Percentiles rank a stretch among this genome's conserved stretches.
Evolutionary conservation across 1,284 basidiomycete genomes (phyloP).

Genomic region (Rhodotorula sp.): DNA sequence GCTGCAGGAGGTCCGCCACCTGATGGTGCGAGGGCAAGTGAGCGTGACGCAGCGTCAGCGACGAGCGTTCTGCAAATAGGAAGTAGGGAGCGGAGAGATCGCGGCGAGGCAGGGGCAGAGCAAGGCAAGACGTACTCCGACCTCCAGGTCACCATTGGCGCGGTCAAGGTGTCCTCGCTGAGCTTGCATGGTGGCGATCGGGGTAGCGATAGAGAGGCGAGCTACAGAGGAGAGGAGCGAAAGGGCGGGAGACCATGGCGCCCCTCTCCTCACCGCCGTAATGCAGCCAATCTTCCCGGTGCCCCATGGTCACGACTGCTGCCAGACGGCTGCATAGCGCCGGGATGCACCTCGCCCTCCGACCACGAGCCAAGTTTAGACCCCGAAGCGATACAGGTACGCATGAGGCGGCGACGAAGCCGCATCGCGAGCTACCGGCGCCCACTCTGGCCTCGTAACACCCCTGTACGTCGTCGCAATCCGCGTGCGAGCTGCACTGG

Average conservation of each 20-base stretch:
- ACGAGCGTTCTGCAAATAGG: too few relatives aligned
- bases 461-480: too few relatives aligned
- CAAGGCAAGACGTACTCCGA: conserved; percentile 18
- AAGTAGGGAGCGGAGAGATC: neutral
- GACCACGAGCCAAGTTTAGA: neutral
- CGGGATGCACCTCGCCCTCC: neutral
- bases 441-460: too few relatives aligned
- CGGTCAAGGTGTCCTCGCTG: conserved; percentile 32
- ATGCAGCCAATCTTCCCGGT: neutral
- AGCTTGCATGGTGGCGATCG: conserved; percentile 20
- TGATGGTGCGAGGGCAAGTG: neutral
- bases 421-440: neutral
- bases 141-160: conserved; percentile 30
- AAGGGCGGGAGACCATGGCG: neutral
- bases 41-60: neutral
- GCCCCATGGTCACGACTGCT: neutral
- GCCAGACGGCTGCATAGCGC: neutral
- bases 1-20: conserved; percentile 27
- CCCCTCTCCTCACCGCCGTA: neutral
- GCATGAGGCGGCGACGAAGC: neutral
- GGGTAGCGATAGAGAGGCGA: too few relatives aligned
- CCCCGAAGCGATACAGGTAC: neutral
- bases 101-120: neutral
- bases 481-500: too few relatives aligned
- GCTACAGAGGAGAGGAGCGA: too few relatives aligned